These are phyloP conservation scores for Fusarium papillatum DNA, from an alignment of 2,329 filamentous ascomycete species.

Conservation along the genomic window DNA sequence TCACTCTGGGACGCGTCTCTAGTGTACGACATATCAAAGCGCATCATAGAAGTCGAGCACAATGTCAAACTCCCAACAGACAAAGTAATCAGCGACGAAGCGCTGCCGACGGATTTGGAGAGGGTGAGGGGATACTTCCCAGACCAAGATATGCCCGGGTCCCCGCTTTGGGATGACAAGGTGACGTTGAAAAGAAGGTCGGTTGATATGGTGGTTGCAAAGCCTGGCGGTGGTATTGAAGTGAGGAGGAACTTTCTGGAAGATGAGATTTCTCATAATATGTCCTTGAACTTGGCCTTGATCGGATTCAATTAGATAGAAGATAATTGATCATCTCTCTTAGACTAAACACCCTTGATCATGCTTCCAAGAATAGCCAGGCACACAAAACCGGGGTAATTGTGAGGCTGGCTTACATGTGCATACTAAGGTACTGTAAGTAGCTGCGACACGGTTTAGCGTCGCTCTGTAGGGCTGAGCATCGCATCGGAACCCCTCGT, in stretches of 20 bases:
- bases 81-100: constrained; percentile 6
- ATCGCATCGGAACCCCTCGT: neutral
- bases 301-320: neutral
- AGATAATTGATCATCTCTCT: neutral
- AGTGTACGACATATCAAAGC: constrained; percentile 48
- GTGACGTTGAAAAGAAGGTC: neutral
- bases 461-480: constrained; percentile 21
- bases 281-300: neutral
- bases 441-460: neutral
- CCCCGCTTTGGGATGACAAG: neutral
- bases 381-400: neutral
- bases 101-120: constrained; percentile 28
- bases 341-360: neutral
- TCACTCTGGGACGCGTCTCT: constrained; percentile 52
- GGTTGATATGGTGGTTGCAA: constrained; percentile 2
- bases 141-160: neutral
- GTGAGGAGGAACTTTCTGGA: neutral
- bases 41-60: constrained; percentile 56
- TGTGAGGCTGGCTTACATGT: neutral
- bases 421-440: no score
- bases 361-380: neutral
- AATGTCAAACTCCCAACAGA: constrained; percentile 43
- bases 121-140: constrained; percentile 37
- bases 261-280: neutral
- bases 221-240: neutral